phyloP scores from a whole-genome alignment of 495 filamentous ascomycete genomes.

The Niebla homalea region DNA sequence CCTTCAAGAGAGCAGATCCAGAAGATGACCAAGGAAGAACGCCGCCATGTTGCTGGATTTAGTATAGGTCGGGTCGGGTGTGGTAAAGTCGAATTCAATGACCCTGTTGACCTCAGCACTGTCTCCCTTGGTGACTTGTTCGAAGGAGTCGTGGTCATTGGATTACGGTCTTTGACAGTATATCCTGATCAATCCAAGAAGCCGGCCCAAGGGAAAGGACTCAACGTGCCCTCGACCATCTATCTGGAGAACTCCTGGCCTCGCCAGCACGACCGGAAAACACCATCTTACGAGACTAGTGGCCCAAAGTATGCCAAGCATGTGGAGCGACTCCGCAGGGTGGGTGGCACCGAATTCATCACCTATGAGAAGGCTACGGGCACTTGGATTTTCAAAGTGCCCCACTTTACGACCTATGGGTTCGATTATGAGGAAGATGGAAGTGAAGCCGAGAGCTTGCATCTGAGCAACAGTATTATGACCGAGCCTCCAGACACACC shows the following conservation, averaged over 20 bases:
- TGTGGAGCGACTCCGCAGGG: constrained; percentile 62
- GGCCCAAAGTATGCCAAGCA: constrained; percentile 60
- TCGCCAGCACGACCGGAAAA: constrained; percentile 47
- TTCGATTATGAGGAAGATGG: constrained; percentile 73
- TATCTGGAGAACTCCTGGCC: constrained; percentile 84
- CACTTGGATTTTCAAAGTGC: constrained; percentile 79
- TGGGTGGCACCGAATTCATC: constrained; percentile 67
- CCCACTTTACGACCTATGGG: constrained; percentile 94
- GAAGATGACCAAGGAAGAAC: constrained; percentile 59
- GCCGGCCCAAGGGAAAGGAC: constrained; percentile 65
- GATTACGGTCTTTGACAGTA: constrained; percentile 65
- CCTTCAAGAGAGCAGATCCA: constrained; percentile 57
- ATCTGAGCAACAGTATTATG: constrained; percentile 44
- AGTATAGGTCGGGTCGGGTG: constrained; percentile 68
- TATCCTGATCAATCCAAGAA: constrained; percentile 66
- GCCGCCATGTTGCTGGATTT: constrained; percentile 55
- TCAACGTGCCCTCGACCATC: constrained; percentile 83
- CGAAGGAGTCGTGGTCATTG: constrained; percentile 58
- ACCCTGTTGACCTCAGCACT: constrained; percentile 64
- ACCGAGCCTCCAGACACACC: constrained; percentile 47
- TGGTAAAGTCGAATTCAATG: constrained; percentile 67
- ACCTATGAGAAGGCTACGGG: constrained; percentile 65
- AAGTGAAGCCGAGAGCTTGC: constrained; percentile 38
- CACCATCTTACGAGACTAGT: constrained; percentile 37
- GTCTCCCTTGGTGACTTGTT: constrained; percentile 60